A percentile compares a stretch with the other conserved stretches of the same genome.
Evolutionary conservation across 2,329 filamentous ascomycete species (phyloP).

Genomic region (Calonectria ilicicola): DNA sequence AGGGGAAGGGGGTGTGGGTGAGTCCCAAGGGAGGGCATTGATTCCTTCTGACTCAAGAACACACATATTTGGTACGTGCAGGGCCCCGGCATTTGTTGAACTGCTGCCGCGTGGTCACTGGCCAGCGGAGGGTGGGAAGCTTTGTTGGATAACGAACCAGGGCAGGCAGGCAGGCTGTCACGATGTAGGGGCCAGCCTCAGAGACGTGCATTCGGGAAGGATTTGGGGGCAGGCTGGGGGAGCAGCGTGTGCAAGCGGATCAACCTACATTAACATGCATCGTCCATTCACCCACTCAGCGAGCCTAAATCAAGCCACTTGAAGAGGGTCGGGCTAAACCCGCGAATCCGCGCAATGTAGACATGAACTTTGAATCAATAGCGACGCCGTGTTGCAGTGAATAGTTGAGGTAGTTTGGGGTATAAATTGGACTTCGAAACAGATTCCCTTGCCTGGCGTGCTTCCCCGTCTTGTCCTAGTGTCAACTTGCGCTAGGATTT

Average conservation of each 20-base stretch:
- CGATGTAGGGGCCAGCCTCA: conserved; percentile 14
- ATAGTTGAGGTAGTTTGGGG: neutral
- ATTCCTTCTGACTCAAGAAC: neutral
- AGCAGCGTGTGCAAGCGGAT: neutral
- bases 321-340: neutral
- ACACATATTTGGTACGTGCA: neutral
- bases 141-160: neutral
- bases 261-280: neutral
- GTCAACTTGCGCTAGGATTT: neutral
- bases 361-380: neutral
- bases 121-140: neutral
- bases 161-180: conserved; percentile 1
- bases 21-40: neutral
- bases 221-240: neutral
- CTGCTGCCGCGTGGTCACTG: neutral
- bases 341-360: neutral
- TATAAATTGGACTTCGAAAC: neutral
- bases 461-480: neutral
- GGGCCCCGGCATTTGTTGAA: neutral
- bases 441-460: neutral
- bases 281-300: neutral
- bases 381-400: neutral
- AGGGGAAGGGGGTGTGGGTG: neutral
- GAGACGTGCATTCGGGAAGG: conserved; percentile 10
- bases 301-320: neutral